Evolutionary conservation across 495 filamentous ascomycete species (phyloP), one percentile per base, ranked within the genome.

Genomic region (Aspergillus bridgeri): DNA sequence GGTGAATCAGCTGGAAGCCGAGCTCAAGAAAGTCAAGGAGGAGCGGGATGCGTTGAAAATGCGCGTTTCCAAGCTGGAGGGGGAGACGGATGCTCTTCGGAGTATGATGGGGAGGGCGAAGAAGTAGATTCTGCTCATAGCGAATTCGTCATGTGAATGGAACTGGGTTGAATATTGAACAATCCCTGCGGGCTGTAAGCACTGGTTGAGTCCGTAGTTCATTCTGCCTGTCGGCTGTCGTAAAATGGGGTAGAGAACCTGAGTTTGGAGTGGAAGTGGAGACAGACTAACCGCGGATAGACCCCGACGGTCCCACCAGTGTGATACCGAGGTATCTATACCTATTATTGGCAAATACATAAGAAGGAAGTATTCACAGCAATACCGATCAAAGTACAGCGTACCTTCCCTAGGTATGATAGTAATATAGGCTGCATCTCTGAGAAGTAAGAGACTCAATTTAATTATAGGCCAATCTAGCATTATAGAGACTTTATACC

Each of bases 31-130:
- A 47, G 69, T 87, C 22, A 80, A 81, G 60, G 66, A 75, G 51
- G 86, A 85, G 68, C 75, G 87, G 15, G 86, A 89, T 63, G 87
- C 86, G 38, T 62, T 91, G 64, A 83, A 83, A 62, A 75, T 90
- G 53, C 75, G 70, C 27, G 75, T 86, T 44, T 85, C 84, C 46
- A 79, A 81, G 62, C 69, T 85, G 69, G 85, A 89, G 69, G 86
- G 85, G 6, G 86, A 88, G 72, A 73, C 74, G 46, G 68, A 75
- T 53, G 74, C 69, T 48, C 53, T 77, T 46, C 65, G 67, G 51
- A 59, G 72, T 46, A 66, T 77, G 33, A 6, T 66, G 9, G 33
- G 48, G 19, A 25, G 47, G 48, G 46, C 45, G 27, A 51, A 48
- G 19, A 42, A 54, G 3, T 56, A 54, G 52, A 43, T 21, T 45